Evolutionary conservation across 179 eudicot species (phyloP).

Genomic region (Silene coronaria): DNA sequence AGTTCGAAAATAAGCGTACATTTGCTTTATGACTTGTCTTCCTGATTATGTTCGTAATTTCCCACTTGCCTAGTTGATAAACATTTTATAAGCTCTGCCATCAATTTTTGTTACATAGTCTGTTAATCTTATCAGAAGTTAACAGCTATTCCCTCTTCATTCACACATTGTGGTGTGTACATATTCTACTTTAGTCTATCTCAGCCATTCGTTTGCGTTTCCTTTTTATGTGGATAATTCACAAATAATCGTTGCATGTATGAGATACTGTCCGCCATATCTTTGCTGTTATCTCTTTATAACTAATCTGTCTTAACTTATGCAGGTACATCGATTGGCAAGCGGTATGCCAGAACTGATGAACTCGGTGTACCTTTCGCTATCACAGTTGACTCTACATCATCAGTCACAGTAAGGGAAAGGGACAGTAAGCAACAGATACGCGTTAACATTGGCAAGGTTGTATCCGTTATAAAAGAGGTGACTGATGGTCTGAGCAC

Average conservation of each 20-base stretch:
- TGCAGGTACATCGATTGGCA: slow-evolving; percentile 84
- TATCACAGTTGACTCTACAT: slow-evolving; percentile 65
- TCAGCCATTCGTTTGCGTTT: no score
- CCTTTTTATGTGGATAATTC: no score
- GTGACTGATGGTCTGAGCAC: slow-evolving; percentile 74
- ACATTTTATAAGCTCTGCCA: neutral
- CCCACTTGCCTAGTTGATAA: neutral
- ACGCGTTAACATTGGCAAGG: slow-evolving; percentile 66
- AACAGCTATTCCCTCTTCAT: no score
- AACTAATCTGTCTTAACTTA: neutral
- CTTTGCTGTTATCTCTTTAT: neutral
- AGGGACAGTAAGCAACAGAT: slow-evolving; percentile 86
- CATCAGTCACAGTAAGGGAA: slow-evolving; percentile 72
- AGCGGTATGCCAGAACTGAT: slow-evolving; percentile 85
- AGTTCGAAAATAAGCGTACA: neutral
- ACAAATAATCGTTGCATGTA: neutral
- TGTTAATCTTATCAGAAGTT: neutral
- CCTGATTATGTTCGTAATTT: neutral
- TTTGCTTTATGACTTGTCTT: neutral
- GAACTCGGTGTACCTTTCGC: slow-evolving; percentile 93
- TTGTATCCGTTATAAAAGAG: slow-evolving; percentile 63
- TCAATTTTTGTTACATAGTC: neutral
- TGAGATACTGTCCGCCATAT: neutral
- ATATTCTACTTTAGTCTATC: no score
- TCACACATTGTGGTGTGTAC: no score